Evolutionary conservation across 75 land plant genomes (phyloP).

Genomic region (Sequoia sempervirens): DNA sequence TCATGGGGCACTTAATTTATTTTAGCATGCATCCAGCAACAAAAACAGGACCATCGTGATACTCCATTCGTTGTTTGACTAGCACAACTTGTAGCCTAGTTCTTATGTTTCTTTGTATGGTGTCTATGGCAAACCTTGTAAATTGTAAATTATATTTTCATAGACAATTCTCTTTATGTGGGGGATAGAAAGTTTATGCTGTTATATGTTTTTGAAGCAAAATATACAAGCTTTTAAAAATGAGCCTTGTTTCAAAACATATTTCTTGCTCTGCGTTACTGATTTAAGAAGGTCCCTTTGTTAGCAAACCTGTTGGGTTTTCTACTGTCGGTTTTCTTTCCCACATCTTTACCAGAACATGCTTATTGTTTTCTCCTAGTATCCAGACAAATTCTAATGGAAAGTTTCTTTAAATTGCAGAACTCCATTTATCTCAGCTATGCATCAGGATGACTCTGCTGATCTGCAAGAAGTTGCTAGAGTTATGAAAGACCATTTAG

Average conservation of each 20-base stretch:
- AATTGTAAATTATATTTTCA: background rate
- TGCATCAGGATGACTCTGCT: slow-evolving; percentile 73
- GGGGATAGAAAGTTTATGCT: background rate
- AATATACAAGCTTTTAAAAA: background rate
- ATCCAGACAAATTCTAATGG: background rate
- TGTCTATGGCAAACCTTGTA: background rate
- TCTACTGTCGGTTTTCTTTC: background rate
- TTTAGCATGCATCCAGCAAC: background rate
- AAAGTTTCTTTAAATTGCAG: slow-evolving; percentile 21
- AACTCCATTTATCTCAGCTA: slow-evolving; percentile 62
- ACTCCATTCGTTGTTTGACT: background rate
- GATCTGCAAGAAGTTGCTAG: slow-evolving; percentile 61
- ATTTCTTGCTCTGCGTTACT: background rate
- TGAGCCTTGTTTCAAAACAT: background rate
- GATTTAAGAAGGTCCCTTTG: background rate
- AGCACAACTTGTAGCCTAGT: background rate
- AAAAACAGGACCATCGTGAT: background rate
- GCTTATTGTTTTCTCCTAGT: background rate
- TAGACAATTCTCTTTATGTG: background rate
- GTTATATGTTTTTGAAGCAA: background rate
- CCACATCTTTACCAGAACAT: background rate
- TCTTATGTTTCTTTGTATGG: background rate
- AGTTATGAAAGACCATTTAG: slow-evolving; percentile 47
- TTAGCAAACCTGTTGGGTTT: background rate
- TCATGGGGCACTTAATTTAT: background rate